Evolutionary conservation across 805 yeast genomes (phyloP).

Genomic region (Wickerhamiella dianesei): DNA sequence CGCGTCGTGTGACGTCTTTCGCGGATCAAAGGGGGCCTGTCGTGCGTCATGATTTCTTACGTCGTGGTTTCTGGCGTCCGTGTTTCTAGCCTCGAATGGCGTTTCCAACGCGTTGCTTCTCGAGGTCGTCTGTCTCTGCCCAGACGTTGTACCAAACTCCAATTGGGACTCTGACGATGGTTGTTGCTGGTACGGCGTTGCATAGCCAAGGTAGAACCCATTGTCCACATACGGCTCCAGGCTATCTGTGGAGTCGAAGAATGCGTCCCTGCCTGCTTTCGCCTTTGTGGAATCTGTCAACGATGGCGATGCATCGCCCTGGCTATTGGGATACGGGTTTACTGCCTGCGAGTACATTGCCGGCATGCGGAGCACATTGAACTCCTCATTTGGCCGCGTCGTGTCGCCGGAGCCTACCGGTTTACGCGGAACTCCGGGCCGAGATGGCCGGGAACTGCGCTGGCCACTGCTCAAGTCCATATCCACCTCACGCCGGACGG

Average conservation of each 20-base stretch:
- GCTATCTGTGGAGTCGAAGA: slow-evolving; percentile 8
- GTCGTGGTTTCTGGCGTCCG: too few species aligned
- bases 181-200: background rate
- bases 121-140: too few species aligned
- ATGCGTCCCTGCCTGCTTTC: slow-evolving; percentile 10
- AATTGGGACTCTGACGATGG: too few species aligned
- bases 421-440: slow-evolving; percentile 14
- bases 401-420: slow-evolving; percentile 19
- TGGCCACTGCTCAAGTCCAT: background rate
- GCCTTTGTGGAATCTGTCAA: background rate
- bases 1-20: too few species aligned
- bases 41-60: too few species aligned
- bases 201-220: slow-evolving; percentile 3
- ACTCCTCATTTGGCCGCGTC: slow-evolving; percentile 15
- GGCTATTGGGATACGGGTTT: slow-evolving; percentile 16
- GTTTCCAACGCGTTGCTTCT: too few species aligned
- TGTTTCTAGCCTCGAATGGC: too few species aligned
- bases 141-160: too few species aligned
- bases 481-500: too few species aligned
- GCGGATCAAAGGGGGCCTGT: too few species aligned
- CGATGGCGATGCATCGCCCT: background rate
- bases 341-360: slow-evolving; percentile 8
- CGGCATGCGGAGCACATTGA: slow-evolving; percentile 8
- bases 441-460: slow-evolving; percentile 2
- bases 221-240: slow-evolving; percentile 1